These are phyloP conservation scores for Microdochium nivale DNA, from an alignment of 2,329 filamentous ascomycete genomes.

Conservation along the genomic window DNA sequence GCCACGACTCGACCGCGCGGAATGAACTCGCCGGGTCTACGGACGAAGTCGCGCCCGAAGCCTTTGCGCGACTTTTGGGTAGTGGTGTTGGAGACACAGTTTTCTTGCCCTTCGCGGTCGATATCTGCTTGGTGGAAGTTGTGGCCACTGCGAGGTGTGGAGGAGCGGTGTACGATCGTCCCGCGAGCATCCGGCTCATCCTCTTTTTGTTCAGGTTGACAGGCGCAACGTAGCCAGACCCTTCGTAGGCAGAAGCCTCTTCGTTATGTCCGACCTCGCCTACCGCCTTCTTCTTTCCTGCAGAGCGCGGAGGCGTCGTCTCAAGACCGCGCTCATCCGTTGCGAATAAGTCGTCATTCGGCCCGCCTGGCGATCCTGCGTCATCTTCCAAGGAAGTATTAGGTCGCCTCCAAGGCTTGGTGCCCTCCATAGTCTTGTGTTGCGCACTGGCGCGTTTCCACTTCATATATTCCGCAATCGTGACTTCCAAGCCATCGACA, in stretches of 20 bases:
- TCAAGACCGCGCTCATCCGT: neutral
- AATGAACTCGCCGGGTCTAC: constrained; percentile 43
- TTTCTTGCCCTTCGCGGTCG: constrained; percentile 5
- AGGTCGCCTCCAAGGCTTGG: no score
- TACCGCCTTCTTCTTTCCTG: neutral
- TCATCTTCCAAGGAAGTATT: no score
- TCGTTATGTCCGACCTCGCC: constrained; percentile 5
- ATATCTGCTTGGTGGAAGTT: constrained; percentile 24
- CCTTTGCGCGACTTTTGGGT: constrained; percentile 11
- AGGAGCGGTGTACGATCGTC: constrained; percentile 27
- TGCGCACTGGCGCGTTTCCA: no score
- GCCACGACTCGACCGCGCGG: constrained; percentile 44
- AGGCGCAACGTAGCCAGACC: constrained; percentile 14
- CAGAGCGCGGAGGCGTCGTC: neutral
- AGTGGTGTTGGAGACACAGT: constrained; percentile 7
- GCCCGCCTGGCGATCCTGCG: neutral
- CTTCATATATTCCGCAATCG: no score
- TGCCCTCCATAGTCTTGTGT: no score
- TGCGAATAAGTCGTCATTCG: neutral
- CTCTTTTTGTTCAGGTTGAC: constrained; percentile 17
- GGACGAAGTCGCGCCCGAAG: constrained; percentile 30
- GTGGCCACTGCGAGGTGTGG: constrained; percentile 31
- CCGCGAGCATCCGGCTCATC: constrained; percentile 18
- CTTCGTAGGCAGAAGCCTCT: constrained; percentile 17
- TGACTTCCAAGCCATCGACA: no score